Evolutionary conservation across 805 yeast genomes (phyloP).

Genomic region (Lipomyces oligophaga): DNA sequence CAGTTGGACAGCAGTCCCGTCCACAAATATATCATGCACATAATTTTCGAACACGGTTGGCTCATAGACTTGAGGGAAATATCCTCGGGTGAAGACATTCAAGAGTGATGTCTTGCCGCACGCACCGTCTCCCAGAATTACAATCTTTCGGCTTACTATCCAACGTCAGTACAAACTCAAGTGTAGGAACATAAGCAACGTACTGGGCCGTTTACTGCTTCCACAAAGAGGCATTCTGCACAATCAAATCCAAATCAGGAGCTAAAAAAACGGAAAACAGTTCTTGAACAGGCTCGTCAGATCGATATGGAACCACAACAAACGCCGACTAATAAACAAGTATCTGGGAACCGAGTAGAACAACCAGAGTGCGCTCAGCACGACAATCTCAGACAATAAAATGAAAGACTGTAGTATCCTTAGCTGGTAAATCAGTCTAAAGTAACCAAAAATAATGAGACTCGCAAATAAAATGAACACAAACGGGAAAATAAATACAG

Average conservation of each 20-base stretch:
- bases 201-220: constrained; percentile 26
- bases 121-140: constrained; percentile 47
- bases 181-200: constrained; percentile 3
- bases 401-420: too few species aligned
- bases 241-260: neutral
- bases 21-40: constrained; percentile 94
- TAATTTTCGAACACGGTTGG: constrained; percentile 98
- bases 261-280: too few species aligned
- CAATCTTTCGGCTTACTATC: constrained; percentile 26
- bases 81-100: constrained; percentile 94
- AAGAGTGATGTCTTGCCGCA: constrained; percentile 95
- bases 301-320: too few species aligned
- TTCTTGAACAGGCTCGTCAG: too few species aligned
- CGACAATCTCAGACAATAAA: too few species aligned
- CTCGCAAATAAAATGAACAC: too few species aligned
- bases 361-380: too few species aligned
- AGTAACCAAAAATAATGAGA: too few species aligned
- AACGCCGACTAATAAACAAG: too few species aligned
- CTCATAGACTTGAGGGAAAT: constrained; percentile 96
- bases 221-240: constrained; percentile 41
- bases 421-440: too few species aligned
- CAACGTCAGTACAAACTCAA: neutral
- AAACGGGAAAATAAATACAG: too few species aligned
- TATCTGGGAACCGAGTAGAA: too few species aligned
- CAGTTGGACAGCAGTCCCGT: constrained; percentile 84